These are phyloP conservation scores for Actinidia arguta DNA, from an alignment of 179 eudicot genomes.

Conservation along the genomic window DNA sequence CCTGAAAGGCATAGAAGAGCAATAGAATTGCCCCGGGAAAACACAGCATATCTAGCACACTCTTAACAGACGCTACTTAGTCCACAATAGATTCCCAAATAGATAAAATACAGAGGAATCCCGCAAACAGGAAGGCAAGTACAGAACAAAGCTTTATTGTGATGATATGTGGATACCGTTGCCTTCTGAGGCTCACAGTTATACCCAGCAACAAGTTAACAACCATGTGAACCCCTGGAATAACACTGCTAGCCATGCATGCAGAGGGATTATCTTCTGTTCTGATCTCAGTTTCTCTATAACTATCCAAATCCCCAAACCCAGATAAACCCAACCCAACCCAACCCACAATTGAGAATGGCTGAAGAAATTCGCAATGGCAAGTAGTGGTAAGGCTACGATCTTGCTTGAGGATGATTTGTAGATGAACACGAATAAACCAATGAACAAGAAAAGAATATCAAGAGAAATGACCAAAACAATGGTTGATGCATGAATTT, in stretches of 20 bases:
- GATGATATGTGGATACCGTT: conserved; percentile 6
- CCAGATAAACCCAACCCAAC: conserved; percentile 46
- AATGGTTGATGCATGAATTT: conserved; percentile 38
- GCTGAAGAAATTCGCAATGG: conserved; percentile 31
- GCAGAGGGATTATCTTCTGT: conserved; percentile 36
- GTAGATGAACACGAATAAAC: conserved; percentile 14
- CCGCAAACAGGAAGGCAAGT: conserved; percentile 40
- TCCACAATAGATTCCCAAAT: conserved; percentile 9
- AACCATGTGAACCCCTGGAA: conserved; percentile 52
- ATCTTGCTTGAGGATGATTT: conserved; percentile 20
- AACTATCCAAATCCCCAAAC: conserved; percentile 43
- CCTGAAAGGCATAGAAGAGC: conserved; percentile 19
- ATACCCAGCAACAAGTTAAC: conserved; percentile 40
- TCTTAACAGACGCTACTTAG: conserved; percentile 13
- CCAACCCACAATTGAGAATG: conserved; percentile 39
- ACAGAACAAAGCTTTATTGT: conserved; percentile 30
- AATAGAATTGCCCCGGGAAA: conserved; percentile 29
- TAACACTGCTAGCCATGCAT: conserved; percentile 37
- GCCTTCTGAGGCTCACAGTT: conserved; percentile 30
- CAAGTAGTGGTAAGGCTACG: not conserved
- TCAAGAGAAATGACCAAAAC: conserved; percentile 22
- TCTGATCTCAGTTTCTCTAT: conserved; percentile 35
- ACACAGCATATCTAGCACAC: conserved; percentile 21
- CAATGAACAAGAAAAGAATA: conserved; percentile 13
- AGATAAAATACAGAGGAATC: conserved; percentile 30